Percentiles rank a stretch among this genome's conserved stretches.
These are phyloP conservation scores for Stephania cephalantha DNA, from an alignment of 164 flowering plant species.

Conservation along the genomic window DNA sequence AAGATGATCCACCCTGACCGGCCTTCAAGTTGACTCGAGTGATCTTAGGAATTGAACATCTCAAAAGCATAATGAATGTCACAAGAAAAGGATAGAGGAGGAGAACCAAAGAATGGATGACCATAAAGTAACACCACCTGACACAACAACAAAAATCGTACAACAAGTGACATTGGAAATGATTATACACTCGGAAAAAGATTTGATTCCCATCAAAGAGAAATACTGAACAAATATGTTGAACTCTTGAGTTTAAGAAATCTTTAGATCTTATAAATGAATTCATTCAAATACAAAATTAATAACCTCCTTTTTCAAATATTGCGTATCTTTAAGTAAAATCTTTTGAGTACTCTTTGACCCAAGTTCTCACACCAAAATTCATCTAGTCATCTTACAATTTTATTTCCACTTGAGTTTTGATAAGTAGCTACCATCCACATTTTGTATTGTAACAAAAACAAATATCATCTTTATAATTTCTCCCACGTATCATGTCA, in stretches of 20 bases:
- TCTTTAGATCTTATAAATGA: background rate
- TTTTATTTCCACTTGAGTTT: background rate
- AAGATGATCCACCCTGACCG: too few species aligned
- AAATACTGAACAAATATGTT: background rate
- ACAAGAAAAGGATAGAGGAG: background rate
- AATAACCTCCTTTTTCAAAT: background rate
- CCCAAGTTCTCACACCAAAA: background rate
- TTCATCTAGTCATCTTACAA: background rate
- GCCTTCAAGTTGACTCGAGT: too few species aligned
- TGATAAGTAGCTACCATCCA: background rate
- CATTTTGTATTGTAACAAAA: background rate
- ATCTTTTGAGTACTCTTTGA: background rate
- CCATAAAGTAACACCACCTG: background rate
- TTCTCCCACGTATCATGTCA: background rate
- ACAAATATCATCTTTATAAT: background rate
- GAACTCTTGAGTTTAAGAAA: too few species aligned
- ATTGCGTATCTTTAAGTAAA: background rate
- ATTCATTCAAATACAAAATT: background rate
- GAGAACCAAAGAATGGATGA: background rate
- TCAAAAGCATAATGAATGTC: background rate
- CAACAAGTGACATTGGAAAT: background rate
- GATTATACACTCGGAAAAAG: background rate
- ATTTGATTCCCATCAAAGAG: too few species aligned
- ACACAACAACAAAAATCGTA: background rate
- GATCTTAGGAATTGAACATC: too few species aligned